A percentile compares a stretch with the other conserved stretches of the same genome.
phyloP scores from a whole-genome alignment of 331 rosid species.

The Ulmus americana region DNA sequence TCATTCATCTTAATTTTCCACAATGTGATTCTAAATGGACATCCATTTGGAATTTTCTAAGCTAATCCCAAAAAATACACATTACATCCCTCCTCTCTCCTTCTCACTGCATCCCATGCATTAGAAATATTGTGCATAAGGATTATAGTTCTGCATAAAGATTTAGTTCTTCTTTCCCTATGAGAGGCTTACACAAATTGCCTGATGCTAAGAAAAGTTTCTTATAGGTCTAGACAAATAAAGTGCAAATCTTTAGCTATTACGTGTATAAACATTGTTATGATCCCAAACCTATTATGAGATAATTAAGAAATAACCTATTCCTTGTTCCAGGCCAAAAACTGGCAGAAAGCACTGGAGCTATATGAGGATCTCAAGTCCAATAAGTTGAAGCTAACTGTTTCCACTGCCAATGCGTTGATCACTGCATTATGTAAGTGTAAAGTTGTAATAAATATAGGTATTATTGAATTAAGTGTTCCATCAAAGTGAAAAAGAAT shows the following conservation, averaged over 20 bases:
- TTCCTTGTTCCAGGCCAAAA: slow-evolving; percentile 61
- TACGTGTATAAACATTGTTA: background rate
- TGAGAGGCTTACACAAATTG: background rate
- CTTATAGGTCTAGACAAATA: too few relatives aligned
- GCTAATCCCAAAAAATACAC: background rate
- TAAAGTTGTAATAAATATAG: background rate
- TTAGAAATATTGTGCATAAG: background rate
- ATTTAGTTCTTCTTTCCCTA: background rate
- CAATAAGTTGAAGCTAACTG: slow-evolving; percentile 47
- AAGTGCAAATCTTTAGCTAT: too few relatives aligned
- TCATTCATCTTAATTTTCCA: background rate
- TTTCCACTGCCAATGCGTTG: slow-evolving; percentile 84
- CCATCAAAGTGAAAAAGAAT: background rate
- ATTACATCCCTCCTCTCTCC: background rate
- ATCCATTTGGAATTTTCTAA: slow-evolving; percentile 1
- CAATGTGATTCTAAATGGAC: slow-evolving; percentile 8
- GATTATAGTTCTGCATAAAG: background rate
- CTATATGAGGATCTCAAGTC: slow-evolving; percentile 72
- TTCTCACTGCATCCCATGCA: background rate
- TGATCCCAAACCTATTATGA: slow-evolving; percentile 16
- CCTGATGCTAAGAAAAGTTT: background rate
- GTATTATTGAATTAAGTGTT: background rate
- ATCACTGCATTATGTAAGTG: slow-evolving; percentile 89
- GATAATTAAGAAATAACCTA: slow-evolving; percentile 20
- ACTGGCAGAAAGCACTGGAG: slow-evolving; percentile 82